Conservation (phyloP, 768 basidiomycete species). For the Boletellus ananas region DNA sequence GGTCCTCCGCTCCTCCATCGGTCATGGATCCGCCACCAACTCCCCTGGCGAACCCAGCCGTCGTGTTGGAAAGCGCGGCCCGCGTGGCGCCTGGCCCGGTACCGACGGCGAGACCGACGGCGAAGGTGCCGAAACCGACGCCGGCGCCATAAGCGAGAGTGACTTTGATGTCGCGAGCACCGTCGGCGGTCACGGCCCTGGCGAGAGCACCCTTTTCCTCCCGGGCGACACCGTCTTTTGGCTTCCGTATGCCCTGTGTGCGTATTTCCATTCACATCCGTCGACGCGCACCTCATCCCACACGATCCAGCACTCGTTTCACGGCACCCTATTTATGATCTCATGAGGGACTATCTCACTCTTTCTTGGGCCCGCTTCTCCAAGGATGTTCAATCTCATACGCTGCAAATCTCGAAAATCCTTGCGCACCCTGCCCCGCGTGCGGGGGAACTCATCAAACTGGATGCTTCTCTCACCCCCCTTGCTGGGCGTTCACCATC, state of each 20-base stretch:
- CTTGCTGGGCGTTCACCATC: conserved; percentile 40
- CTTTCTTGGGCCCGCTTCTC: conserved; percentile 93
- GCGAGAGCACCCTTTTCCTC: conserved; percentile 84
- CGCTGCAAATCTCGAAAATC: conserved; percentile 85
- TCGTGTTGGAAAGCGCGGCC: conserved; percentile 58
- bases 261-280: conserved; percentile 27
- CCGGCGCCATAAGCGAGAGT: conserved; percentile 76
- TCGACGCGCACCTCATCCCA: conserved; percentile 7
- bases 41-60: conserved; percentile 47
- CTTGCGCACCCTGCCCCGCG: conserved; percentile 84
- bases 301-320: conserved; percentile 71
- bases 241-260: conserved; percentile 90
- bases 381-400: conserved; percentile 91
- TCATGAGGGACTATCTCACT: conserved; percentile 95
- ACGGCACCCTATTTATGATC: conserved; percentile 88
- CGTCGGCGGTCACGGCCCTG: conserved; percentile 68
- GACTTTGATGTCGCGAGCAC: conserved; percentile 83
- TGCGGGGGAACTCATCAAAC: conserved; percentile 79
- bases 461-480: conserved; percentile 72
- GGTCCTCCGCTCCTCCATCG: conserved; percentile 52
- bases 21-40: conserved; percentile 41
- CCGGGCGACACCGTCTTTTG: conserved; percentile 91
- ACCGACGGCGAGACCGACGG: conserved; percentile 69
- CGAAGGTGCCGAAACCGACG: conserved; percentile 68
- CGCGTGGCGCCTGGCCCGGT: conserved; percentile 69